Base-by-base conservation (phyloP, 441 rosid genomes). In the Capsella rubella region DNA sequence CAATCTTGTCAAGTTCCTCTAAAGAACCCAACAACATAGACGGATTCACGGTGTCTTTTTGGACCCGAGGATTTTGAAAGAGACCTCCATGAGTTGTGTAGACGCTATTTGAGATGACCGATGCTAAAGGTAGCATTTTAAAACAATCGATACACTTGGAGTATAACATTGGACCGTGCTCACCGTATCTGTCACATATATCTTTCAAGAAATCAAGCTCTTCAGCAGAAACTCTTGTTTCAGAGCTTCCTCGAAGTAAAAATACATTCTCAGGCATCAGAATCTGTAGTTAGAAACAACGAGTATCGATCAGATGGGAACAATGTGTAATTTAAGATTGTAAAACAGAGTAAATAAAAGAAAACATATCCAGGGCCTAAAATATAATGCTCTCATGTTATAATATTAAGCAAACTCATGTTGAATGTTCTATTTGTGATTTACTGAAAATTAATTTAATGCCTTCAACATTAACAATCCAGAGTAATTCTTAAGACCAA, bases 1-100 rank as follows among this genome's bases (percentile, higher is more conserved):
- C 75, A 57, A 79, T 60, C 75, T 71, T 56, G 58, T 72, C 73
- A 10, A 83, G 75, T 40, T 83, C 86, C 49, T 71, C 79, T 47
- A 83, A 21, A 32, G 79, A 81, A 63, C 86, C 86, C 72, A 79
- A 49, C 67, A 69, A 53, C 65, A 76, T 70, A 14, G 55, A 53
- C 27, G 66, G 68, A 65, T 80, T 69, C 45, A 2, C 16, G 49
- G 65, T 69, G 31, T 74, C 75, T 62, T 73, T 69, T 47, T 56
- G 73, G 57, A 54, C 46, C 1, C 28, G 54, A 46, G 62, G 59
- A 12, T 79, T 75, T 59, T 80, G 81, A 64, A 80, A 83, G 53
- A 83, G 81, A 34, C 84, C 86, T 50, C 86, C 86, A 58, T 83
- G 86, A 9, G 82, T 78, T 61, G 82, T 76, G 69, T 78, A 80